Conservation (phyloP, 2,329 filamentous ascomycete species). For the Plectosphaerella cucumerina region DNA sequence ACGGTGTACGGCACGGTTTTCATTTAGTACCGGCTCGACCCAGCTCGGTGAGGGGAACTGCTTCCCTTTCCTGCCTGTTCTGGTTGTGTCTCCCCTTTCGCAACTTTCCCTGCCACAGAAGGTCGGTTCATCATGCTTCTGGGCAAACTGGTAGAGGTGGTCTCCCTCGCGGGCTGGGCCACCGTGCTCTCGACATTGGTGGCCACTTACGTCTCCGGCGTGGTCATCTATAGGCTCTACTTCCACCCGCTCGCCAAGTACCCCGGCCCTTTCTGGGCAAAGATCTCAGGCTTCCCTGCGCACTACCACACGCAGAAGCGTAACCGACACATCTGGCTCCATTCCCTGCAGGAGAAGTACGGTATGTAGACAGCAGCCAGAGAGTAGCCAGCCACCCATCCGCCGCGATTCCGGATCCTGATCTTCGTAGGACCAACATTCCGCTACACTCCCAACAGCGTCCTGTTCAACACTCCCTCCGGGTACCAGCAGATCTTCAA, state of each 20-base stretch:
- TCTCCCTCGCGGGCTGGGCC: neutral
- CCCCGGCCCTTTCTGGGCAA: conserved; percentile 16
- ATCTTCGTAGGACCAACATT: conserved; percentile 12
- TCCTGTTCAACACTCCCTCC: conserved; percentile 14
- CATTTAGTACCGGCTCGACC: too few species aligned
- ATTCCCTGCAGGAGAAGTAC: conserved; percentile 13
- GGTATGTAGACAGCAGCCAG: conserved; percentile 5
- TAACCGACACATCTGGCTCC: conserved; percentile 16
- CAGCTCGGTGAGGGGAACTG: too few species aligned
- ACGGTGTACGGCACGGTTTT: too few species aligned
- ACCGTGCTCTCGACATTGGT: neutral
- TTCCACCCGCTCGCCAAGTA: conserved; percentile 24
- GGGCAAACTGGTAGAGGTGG: neutral
- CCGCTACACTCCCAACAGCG: conserved; percentile 13
- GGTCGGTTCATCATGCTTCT: neutral
- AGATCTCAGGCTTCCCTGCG: conserved; percentile 12
- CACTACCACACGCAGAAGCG: conserved; percentile 14
- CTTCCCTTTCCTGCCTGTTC: too few species aligned
- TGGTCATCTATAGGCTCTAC: conserved; percentile 22
- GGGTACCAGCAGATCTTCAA: conserved; percentile 15
- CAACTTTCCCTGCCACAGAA: too few species aligned
- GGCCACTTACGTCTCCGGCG: neutral
- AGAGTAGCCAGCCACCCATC: too few species aligned
- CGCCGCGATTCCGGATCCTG: neutral
- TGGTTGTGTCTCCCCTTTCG: too few species aligned